Evolutionary conservation across 192 early-diverging fungal species (phyloP), one percentile per base, ranked within the genome.

Genomic region (Coemansia sp.): DNA sequence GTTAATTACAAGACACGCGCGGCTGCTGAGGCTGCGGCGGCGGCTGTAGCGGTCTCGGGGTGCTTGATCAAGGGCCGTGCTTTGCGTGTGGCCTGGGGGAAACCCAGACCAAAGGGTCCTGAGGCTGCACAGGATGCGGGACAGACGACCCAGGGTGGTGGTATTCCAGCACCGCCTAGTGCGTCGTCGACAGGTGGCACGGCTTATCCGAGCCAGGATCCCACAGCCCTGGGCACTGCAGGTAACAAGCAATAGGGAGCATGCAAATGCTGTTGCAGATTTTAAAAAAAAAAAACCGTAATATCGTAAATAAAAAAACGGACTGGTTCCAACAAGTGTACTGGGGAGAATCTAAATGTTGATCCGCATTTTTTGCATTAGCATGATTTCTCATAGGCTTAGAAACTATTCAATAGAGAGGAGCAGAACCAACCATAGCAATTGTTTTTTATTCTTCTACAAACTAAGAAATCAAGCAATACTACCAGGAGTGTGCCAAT

Each of bases 41-140:
- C 82, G 24, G 80, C 85, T 37, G n/a, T n/a, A n/a, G 72, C 86
- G 7, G 85, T 80, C 43, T 83, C 79, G 46, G 87, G 88, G 17
- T 72, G 85, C 32, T 82, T 73, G 34, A 73, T 98, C 26, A 87
- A 89, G 26, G 91, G 81, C 9, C 72, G 81, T 35, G 49, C 75
- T 15, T 46, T 98, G 35, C 67, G 81, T 34, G 84, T 96, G 5
- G 84, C 87, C 26, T 98, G 95, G 95, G 93, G 90, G 2, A 80
- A 78, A 57, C 80, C 88, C 19, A 72, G 78, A 29, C 86, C 83
- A 47, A 77, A 84, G 46, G 90, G 90, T 19, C 86, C 87, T 2
- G n/a, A n/a, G n/a, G n/a, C n/a, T n/a, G n/a, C n/a, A n/a, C 77
- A 70, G 30, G 64, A 80, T 2, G 84, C 84, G 39, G 51, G 74